These are phyloP conservation scores for Steccherinum ochraceum DNA, from an alignment of 768 basidiomycete species.

Conservation along the genomic window DNA sequence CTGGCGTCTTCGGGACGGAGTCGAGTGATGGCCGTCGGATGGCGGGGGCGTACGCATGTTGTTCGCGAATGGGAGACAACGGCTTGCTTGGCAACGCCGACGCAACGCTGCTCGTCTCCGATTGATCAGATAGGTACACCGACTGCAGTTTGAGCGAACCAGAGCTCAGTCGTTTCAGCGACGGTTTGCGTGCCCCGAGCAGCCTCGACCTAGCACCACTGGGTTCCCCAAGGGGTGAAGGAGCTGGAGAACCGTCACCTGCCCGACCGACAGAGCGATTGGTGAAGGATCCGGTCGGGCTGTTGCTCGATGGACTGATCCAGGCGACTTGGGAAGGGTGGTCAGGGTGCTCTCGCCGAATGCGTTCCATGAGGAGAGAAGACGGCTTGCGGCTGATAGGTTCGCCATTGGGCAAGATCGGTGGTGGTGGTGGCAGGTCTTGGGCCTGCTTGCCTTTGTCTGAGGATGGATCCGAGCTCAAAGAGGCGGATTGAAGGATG, in stretches of 20 bases:
- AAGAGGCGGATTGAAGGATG: not conserved
- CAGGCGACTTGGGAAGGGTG: conserved; percentile 6
- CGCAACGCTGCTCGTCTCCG: not conserved
- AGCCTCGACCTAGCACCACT: not conserved
- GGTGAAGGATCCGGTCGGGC: not conserved
- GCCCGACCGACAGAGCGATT: not conserved
- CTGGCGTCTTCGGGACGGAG: conserved; percentile 2
- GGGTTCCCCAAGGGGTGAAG: conserved; percentile 1
- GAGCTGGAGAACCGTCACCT: not conserved
- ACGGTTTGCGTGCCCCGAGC: not conserved
- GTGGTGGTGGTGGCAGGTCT: not conserved
- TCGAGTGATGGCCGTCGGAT: not conserved
- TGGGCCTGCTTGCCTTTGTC: not conserved
- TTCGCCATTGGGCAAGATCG: not conserved
- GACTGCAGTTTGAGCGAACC: conserved; percentile 1
- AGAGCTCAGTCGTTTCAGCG: not conserved
- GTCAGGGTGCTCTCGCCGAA: conserved; percentile 1
- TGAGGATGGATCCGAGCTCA: not conserved
- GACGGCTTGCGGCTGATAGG: conserved; percentile 2
- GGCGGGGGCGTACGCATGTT: not conserved
- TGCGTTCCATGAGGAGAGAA: conserved; percentile 2
- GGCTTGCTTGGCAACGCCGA: not conserved
- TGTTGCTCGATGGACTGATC: not conserved
- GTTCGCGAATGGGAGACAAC: not conserved
- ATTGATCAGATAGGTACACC: not conserved